Percentiles rank a stretch among this genome's conserved stretches.
Evolutionary conservation across 176 grass and related monocot species (phyloP).

Genomic region (Musa beccarii): DNA sequence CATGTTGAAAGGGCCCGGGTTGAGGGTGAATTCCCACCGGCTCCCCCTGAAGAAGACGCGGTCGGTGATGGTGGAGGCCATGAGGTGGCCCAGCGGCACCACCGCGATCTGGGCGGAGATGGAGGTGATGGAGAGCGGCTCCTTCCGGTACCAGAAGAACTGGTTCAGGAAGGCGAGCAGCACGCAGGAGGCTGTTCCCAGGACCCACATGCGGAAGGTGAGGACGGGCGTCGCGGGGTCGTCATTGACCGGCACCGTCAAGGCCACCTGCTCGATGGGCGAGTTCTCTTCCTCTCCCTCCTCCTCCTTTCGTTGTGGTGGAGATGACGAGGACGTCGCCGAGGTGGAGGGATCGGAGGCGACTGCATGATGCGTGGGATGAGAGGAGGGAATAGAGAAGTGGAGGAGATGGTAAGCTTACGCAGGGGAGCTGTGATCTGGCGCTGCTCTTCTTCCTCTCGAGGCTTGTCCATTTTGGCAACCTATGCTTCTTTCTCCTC

Average conservation of each 20-base stretch:
- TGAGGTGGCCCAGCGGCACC: neutral
- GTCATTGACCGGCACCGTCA: neutral
- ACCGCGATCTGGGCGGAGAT: slow-evolving; percentile 1
- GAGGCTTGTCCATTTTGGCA: no score
- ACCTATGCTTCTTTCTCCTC: no score
- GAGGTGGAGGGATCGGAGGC: no score
- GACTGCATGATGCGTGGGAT: no score
- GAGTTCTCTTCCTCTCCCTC: neutral
- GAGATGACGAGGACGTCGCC: no score
- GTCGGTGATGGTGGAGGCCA: neutral
- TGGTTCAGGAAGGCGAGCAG: neutral
- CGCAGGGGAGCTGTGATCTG: no score
- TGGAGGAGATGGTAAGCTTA: no score
- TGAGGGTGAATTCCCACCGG: neutral
- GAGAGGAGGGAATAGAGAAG: no score
- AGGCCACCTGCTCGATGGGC: neutral
- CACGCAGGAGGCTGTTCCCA: neutral
- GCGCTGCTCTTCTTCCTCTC: no score
- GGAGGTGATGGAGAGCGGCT: neutral
- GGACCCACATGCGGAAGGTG: neutral
- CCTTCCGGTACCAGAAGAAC: neutral
- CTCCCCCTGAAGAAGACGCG: neutral
- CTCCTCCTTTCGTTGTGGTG: no score
- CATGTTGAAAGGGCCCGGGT: neutral
- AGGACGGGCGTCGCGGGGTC: neutral